A percentile compares a stretch with the other conserved stretches of the same genome.
Conservation (phyloP, 1,284 basidiomycete species). For the Marasmius oreades region DNA sequence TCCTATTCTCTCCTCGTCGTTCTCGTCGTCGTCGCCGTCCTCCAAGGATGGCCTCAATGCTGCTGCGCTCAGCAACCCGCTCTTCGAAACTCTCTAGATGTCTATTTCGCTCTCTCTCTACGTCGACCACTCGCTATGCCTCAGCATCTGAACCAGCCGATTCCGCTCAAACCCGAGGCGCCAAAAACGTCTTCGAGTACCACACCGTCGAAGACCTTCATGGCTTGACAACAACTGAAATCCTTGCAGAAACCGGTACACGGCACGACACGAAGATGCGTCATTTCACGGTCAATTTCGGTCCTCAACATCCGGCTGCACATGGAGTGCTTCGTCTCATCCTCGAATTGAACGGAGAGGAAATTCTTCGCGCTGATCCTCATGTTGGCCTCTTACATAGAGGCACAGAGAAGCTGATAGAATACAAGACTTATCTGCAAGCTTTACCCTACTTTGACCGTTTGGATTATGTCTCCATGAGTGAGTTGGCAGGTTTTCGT, state of each 20-base stretch:
- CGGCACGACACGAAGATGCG: constrained; percentile 81
- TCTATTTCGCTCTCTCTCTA: constrained; percentile 16
- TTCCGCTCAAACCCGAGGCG: constrained; percentile 21
- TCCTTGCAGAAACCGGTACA: constrained; percentile 72
- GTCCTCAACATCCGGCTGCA: constrained; percentile 97
- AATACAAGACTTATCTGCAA: constrained; percentile 99
- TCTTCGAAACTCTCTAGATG: constrained; percentile 20
- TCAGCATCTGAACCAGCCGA: constrained; percentile 12
- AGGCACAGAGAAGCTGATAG: constrained; percentile 98
- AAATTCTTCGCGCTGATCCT: constrained; percentile 89
- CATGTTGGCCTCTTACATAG: constrained; percentile 97
- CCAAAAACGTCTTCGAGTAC: constrained; percentile 53
- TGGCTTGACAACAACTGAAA: constrained; percentile 70
- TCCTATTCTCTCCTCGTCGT: neutral
- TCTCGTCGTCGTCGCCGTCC: neutral
- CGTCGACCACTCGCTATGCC: constrained; percentile 29
- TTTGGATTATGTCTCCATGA: constrained; percentile 99
- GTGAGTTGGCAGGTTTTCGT: constrained; percentile 46
- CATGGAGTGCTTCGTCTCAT: constrained; percentile 99
- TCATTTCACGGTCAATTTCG: constrained; percentile 84
- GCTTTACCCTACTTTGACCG: constrained; percentile 99
- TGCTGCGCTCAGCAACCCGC: constrained; percentile 41
- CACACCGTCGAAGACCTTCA: constrained; percentile 84
- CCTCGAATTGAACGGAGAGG: constrained; percentile 96
- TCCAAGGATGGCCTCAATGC: constrained; percentile 45